Conservation (phyloP, 73 alveolate species). For the Effrenium voratum region DNA sequence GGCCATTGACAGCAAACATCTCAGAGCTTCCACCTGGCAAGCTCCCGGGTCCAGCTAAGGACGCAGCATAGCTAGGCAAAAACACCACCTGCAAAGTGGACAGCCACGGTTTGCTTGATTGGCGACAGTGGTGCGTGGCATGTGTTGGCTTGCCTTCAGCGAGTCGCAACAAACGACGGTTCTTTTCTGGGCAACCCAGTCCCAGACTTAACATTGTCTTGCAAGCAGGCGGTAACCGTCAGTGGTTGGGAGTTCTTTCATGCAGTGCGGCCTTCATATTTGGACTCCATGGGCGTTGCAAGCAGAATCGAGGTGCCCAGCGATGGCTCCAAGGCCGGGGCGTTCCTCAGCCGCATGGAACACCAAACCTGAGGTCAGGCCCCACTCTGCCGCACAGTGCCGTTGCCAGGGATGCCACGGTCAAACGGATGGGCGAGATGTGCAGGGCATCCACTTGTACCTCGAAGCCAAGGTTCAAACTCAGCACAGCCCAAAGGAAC, state of each 20-base stretch:
- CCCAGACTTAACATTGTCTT: too few relatives aligned
- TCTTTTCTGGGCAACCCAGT: too few relatives aligned
- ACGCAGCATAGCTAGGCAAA: conserved; percentile 49
- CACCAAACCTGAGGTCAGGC: conserved; percentile 60
- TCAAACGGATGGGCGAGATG: conserved; percentile 29
- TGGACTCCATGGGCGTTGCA: background rate
- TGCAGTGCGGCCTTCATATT: background rate
- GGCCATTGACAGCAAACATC: too few relatives aligned
- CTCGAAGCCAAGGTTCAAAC: background rate
- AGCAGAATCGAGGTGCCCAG: background rate
- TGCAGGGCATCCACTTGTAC: conserved; percentile 77
- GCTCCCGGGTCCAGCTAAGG: too few relatives aligned
- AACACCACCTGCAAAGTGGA: conserved; percentile 61
- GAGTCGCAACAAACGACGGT: too few relatives aligned
- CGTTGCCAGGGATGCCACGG: background rate
- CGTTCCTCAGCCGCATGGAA: conserved; percentile 74
- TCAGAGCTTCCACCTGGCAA: too few relatives aligned
- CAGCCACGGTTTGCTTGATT: too few relatives aligned
- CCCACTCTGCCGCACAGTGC: background rate
- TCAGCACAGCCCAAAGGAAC: background rate
- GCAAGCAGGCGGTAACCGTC: too few relatives aligned
- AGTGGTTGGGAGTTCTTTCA: background rate
- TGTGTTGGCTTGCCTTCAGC: too few relatives aligned
- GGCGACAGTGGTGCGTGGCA: too few relatives aligned
- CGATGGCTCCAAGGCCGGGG: background rate